These are phyloP conservation scores for Prunus fruticosa DNA, from an alignment of 306 rosid genomes.

Conservation along the genomic window DNA sequence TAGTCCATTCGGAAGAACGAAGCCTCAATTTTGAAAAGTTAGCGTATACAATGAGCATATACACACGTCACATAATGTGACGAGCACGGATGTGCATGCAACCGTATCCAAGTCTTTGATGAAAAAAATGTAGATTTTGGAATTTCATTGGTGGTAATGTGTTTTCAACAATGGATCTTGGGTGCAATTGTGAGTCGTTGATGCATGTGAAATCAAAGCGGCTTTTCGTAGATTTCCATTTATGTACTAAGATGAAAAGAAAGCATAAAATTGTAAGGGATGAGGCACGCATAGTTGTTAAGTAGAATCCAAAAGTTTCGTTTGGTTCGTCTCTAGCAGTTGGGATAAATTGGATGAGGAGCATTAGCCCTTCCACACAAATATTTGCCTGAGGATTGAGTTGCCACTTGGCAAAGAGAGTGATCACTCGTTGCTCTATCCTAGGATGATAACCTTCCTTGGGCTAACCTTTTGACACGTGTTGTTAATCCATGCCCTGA, in stretches of 20 bases:
- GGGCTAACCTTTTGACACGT: conserved; percentile 74
- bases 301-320: conserved; percentile 30
- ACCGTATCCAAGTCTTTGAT: background rate
- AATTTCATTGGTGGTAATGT: background rate
- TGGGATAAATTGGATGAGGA: conserved; percentile 25
- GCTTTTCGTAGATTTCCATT: background rate
- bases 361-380: conserved; percentile 42
- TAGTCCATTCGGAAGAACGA: background rate
- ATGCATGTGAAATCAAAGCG: background rate
- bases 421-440: conserved; percentile 72
- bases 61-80: background rate
- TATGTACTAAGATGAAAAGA: background rate
- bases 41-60: background rate
- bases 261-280: conserved; percentile 20
- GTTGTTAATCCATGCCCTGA: conserved; percentile 21
- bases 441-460: conserved; percentile 54
- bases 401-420: conserved; percentile 53
- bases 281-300: conserved; percentile 14
- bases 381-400: conserved; percentile 19
- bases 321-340: conserved; percentile 17
- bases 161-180: background rate
- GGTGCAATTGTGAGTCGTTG: background rate
- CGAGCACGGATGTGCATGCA: background rate
- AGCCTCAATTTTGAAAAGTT: background rate
- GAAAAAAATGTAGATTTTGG: background rate